A percentile compares a stretch with the other conserved stretches of the same genome.
These are phyloP conservation scores for Austroboletus novae-zelandiae DNA, from an alignment of 1,284 basidiomycete genomes.

Conservation along the genomic window DNA sequence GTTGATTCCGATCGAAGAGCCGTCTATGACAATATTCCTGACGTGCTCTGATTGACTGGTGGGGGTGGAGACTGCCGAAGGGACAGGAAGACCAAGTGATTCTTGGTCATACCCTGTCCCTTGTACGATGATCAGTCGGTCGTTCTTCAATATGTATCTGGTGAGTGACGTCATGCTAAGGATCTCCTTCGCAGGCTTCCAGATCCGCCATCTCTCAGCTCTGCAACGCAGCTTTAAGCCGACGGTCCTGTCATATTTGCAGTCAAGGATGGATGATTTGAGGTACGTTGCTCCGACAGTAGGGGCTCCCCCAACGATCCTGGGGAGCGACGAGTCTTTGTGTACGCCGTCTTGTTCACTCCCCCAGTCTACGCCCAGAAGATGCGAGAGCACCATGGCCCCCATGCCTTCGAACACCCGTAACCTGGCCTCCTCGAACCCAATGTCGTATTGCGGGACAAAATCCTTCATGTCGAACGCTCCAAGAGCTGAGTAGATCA, in stretches of 20 bases:
- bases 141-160: neutral
- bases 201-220: neutral
- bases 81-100: neutral
- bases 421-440: neutral
- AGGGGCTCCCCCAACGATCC: neutral
- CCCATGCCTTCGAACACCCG: neutral
- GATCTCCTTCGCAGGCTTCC: neutral
- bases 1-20: neutral
- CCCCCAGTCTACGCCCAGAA: neutral
- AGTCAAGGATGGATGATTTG: neutral
- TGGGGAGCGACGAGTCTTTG: neutral
- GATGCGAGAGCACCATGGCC: neutral
- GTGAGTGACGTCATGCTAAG: neutral
- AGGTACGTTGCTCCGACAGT: neutral
- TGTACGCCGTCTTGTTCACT: neutral
- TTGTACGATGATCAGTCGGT: neutral
- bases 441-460: neutral
- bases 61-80: neutral
- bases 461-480: neutral
- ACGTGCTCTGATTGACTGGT: neutral
- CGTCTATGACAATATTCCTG: neutral
- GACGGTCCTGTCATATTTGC: neutral
- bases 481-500: neutral
- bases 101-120: neutral
- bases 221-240: neutral